These are phyloP conservation scores for Pythium apleroticum DNA, from an alignment of 352 stramenopile species.

Conservation along the genomic window DNA sequence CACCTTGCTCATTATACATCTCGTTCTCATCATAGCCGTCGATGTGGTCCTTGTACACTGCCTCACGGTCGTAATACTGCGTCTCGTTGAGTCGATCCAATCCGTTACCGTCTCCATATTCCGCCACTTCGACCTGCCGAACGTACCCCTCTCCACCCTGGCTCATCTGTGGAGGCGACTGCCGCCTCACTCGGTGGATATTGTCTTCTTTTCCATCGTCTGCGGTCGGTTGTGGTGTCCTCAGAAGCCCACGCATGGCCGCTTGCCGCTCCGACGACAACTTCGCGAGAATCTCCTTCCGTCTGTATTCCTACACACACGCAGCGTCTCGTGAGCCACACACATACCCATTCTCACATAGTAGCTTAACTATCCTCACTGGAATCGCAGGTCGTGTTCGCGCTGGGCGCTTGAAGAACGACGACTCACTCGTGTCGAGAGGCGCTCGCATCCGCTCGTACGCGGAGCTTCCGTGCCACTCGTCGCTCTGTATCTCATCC, in stretches of 20 bases:
- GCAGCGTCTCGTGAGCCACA: background rate
- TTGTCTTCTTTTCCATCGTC: background rate
- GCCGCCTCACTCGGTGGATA: background rate
- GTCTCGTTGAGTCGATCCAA: background rate
- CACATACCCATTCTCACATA: background rate
- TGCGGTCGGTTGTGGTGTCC: background rate
- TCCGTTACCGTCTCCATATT: background rate
- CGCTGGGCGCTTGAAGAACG: constrained; percentile 9
- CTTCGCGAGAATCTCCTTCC: constrained; percentile 67
- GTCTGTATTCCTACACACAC: constrained; percentile 46
- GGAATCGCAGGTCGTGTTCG: constrained; percentile 5
- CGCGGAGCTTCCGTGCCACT: constrained; percentile 1
- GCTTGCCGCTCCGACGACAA: constrained; percentile 55
- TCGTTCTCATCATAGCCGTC: background rate
- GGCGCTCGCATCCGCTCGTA: constrained; percentile 17
- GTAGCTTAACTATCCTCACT: background rate
- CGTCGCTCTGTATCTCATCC: background rate
- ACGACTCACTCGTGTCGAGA: background rate
- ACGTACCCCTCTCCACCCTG: background rate
- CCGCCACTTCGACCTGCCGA: no score
- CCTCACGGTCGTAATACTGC: constrained; percentile 4
- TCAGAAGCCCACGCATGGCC: constrained; percentile 22
- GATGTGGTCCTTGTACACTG: background rate
- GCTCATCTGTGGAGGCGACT: background rate
- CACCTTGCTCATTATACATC: background rate